These are phyloP conservation scores for Populus davidiana DNA, from an alignment of 345 rosid genomes.

Conservation along the genomic window DNA sequence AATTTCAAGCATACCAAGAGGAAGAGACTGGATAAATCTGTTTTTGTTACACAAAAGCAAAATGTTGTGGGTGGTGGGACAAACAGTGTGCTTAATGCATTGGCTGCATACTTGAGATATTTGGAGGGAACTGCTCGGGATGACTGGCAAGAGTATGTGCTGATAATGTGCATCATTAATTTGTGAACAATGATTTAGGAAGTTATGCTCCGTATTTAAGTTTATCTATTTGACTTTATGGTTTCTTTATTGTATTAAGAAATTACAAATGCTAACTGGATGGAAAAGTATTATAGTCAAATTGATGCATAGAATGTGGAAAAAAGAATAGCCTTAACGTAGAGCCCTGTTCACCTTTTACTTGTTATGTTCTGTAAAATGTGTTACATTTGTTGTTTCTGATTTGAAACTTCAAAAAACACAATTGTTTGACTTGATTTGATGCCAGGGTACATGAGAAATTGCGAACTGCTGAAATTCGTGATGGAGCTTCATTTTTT, in stretches of 20 bases:
- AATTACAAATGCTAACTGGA: neutral
- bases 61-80: slow-evolving; percentile 75
- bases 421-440: slow-evolving; percentile 11
- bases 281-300: neutral
- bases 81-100: slow-evolving; percentile 49
- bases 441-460: slow-evolving; percentile 62
- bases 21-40: slow-evolving; percentile 50
- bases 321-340: neutral
- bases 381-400: neutral
- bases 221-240: neutral
- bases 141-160: slow-evolving; percentile 90
- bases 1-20: slow-evolving; percentile 14
- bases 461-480: slow-evolving; percentile 54
- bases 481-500: slow-evolving; percentile 77
- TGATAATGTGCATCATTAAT: slow-evolving; percentile 7
- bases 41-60: slow-evolving; percentile 51
- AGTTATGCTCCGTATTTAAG: neutral
- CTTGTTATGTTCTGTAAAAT: neutral
- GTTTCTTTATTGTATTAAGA: neutral
- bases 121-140: slow-evolving; percentile 81
- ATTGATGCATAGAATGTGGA: neutral
- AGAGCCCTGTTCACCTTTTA: neutral
- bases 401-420: neutral
- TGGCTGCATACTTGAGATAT: slow-evolving; percentile 81
- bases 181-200: neutral